phyloP scores from a whole-genome alignment of 441 rosid genomes.

The Heliophila coronopifolia region DNA sequence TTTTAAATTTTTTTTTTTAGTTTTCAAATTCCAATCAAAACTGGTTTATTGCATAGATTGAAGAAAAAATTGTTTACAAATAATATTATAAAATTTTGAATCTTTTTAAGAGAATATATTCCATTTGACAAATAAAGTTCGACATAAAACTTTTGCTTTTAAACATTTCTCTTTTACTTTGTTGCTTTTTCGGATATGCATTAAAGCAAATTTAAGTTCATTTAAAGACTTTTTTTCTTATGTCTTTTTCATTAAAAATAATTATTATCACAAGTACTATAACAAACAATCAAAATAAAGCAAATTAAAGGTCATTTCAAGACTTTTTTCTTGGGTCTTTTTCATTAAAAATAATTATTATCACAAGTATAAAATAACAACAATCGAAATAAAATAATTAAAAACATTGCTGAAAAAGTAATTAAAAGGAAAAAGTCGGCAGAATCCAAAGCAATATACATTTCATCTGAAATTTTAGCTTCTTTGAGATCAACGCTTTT shows the following conservation, averaged over 20 bases:
- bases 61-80: conserved; percentile 3
- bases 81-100: background rate
- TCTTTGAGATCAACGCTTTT: conserved; percentile 27
- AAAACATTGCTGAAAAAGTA: conserved; percentile 17
- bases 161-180: conserved; percentile 19
- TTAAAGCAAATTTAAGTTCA: conserved; percentile 8
- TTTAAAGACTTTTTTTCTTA: conserved; percentile 8
- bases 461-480: conserved; percentile 15
- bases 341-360: too few species aligned
- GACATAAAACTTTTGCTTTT: conserved; percentile 26
- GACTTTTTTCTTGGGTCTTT: too few species aligned
- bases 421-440: conserved; percentile 11
- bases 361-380: too few species aligned
- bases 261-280: conserved; percentile 25
- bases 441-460: conserved; percentile 26
- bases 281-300: too few species aligned
- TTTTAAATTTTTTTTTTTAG: too few species aligned
- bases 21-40: too few species aligned
- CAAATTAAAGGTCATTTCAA: too few species aligned
- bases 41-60: too few species aligned
- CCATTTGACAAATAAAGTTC: conserved; percentile 24
- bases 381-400: conserved; percentile 24
- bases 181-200: conserved; percentile 22
- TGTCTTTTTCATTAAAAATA: conserved; percentile 7
- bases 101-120: conserved; percentile 22